Evolutionary conservation across 2,329 filamentous ascomycete species (phyloP), one percentile per base, ranked within the genome.

Genomic region (Epichloe sylvatica): DNA sequence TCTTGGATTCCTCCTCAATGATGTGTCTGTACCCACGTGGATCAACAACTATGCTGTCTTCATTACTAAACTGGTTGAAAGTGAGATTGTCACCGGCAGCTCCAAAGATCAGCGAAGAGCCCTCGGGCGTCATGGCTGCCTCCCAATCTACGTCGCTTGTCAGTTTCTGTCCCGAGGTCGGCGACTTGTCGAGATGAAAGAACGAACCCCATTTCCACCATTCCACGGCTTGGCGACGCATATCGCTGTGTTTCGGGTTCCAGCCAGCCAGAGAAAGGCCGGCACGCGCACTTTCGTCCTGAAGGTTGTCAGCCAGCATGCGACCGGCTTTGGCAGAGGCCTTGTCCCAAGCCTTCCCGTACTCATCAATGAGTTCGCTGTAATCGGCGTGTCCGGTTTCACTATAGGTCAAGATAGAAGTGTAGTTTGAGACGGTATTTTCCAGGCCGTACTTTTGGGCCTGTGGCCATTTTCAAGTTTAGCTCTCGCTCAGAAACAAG

Each of bases 1-100:
- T 74, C 0, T 68, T 64, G 0, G 80, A 78, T 57, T 82, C 74
- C 17, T 71, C 70, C 25, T 74, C 66, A 23, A 84, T 70, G 54
- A 80, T 76, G 13, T 70, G 58, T 51, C 74, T 79, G 63, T 77
- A 83, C 3, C 81, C 81, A 0, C 80, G 72, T 41, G 73, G 72
- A 52, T 85, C 81, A 34, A 70, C 64, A 39, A 81, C 78, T 33
- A 78, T 74, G 53, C 81, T 78, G 60, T 81, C 82, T 17, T 72
- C 72, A 15, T 79, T 72, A n/a, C 73, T 73, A 61, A 73, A 84
- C 51, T 80, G 74, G 52, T 80, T 74, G 55, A 79, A 83, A 0
- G 78, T 81, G 8, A 78, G 64, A 57, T 84, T 84, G 42, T 76
- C 71, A 2, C 69, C 73, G 0, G 76, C 71, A 13, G 73, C 66